Percentiles rank a stretch among this genome's conserved stretches.
Evolutionary conservation across 2,329 filamentous ascomycete genomes (phyloP).

Genomic region (Trichoderma gracile): DNA sequence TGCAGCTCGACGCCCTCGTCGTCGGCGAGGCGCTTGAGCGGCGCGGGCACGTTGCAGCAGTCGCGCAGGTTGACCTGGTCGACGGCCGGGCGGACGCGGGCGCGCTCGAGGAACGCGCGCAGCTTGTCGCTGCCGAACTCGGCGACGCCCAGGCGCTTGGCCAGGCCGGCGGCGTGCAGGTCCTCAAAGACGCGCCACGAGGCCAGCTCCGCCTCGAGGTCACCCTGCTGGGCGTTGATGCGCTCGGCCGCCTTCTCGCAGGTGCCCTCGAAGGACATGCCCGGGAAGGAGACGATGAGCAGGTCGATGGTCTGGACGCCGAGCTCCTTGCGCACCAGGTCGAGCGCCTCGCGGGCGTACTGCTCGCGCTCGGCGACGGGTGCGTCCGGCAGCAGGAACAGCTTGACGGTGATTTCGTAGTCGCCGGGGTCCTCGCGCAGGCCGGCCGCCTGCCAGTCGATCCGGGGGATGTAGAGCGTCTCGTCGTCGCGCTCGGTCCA

Average conservation of each 20-base stretch:
- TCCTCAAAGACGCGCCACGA: constrained; percentile 74
- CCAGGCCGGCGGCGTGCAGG: constrained; percentile 69
- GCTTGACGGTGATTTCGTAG: constrained; percentile 93
- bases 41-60: constrained; percentile 92
- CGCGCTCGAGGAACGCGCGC: constrained; percentile 70
- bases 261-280: constrained; percentile 89
- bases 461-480: constrained; percentile 73
- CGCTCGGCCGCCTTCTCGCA: constrained; percentile 76
- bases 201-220: constrained; percentile 66
- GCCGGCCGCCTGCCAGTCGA: constrained; percentile 69
- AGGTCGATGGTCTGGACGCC: constrained; percentile 76
- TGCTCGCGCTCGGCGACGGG: constrained; percentile 63
- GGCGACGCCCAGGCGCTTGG: constrained; percentile 76
- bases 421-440: constrained; percentile 77
- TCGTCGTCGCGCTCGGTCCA: constrained; percentile 70
- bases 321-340: constrained; percentile 78
- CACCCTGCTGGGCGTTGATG: constrained; percentile 60
- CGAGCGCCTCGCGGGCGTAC: constrained; percentile 76
- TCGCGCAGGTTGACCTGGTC: constrained; percentile 96
- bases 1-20: constrained; percentile 80
- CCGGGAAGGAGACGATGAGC: constrained; percentile 89
- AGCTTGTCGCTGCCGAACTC: constrained; percentile 90
- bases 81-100: constrained; percentile 73
- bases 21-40: constrained; percentile 81
- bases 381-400: constrained; percentile 84